Conservation (phyloP, 75 land plant genomes). For the Isoetes taiwanensis region DNA sequence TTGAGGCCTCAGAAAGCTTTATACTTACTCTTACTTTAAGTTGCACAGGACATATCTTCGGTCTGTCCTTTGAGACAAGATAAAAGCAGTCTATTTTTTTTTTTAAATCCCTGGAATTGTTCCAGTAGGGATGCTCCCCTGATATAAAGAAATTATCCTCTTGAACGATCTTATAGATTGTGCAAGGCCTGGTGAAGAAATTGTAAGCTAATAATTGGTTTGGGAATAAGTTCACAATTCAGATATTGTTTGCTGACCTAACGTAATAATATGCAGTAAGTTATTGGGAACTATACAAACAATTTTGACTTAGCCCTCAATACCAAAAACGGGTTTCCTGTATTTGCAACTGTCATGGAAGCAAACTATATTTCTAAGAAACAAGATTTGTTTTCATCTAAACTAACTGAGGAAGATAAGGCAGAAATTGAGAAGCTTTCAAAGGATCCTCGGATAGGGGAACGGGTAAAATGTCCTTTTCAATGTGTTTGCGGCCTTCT, state of each 20-base stretch:
- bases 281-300: constrained; percentile 89
- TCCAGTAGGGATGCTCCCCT: constrained; percentile 90
- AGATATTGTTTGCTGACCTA: too few relatives aligned
- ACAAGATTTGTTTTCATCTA: constrained; percentile 91
- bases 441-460: constrained; percentile 93
- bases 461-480: constrained; percentile 41
- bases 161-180: constrained; percentile 91
- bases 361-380: constrained; percentile 89
- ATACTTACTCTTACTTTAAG: too few relatives aligned
- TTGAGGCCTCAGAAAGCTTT: too few relatives aligned
- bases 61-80: too few relatives aligned
- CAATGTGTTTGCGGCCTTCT: background rate
- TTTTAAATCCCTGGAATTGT: constrained; percentile 97
- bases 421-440: constrained; percentile 86
- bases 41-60: too few relatives aligned
- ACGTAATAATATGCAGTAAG: constrained; percentile 44
- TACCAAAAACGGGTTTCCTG: constrained; percentile 97
- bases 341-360: constrained; percentile 96
- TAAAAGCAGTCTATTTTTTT: too few relatives aligned
- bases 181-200: constrained; percentile 99
- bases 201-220: constrained; percentile 66
- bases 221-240: too few relatives aligned
- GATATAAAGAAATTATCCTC: constrained; percentile 93
- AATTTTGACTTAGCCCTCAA: constrained; percentile 91
- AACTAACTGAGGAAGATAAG: constrained; percentile 94